Base-by-base conservation (phyloP, 2,329 filamentous ascomycete genomes). In the Neofusicoccum laricinum region DNA sequence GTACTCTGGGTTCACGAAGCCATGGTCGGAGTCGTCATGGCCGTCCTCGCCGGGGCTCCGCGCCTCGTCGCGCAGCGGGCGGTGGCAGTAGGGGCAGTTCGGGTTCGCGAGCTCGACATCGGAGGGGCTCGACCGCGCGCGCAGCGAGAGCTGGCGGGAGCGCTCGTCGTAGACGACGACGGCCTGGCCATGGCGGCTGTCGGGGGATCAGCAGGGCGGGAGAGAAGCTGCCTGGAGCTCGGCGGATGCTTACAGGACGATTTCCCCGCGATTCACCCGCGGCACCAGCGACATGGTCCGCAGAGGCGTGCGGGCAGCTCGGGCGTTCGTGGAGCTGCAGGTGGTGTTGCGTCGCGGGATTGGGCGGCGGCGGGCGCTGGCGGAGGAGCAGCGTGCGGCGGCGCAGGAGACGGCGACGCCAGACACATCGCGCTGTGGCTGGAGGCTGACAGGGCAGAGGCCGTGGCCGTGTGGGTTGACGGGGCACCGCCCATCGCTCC, bases 1-100 rank as follows among this genome's bases (percentile, higher is more conserved):
- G 81, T 99, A 99, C 59, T 93, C 88, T 2, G 93, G 93, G 71
- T 93, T 90, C 70, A 97, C 90, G 74, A 93, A 98, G 64, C 89
- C 85, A 55, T 90, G 84, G 41, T 80, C 76, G 61, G 75, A 71
- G 55, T 74, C 71, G n/a, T 70, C 71, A 15, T 72, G 70, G 45
- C 66, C 68, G 19, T 75, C 73, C 55, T 77, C 72, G 21, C 72
- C 68, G 2, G 71, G 71, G 45, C 72, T 71, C 4, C 70, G 70
- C 19, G 71, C 66, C 4, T 45, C 83, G 75, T 76, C 88, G 34
- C 78, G 81, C 69, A 86, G 84, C 17, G 92, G 87, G 61, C 91
- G 90, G 74, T 93, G 91, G 75, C 94, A 97, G 72, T 92, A 92
- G n/a, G 96, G 95, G 73, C 96, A 99, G 73, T 61, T 48, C n/a